phyloP scores from a whole-genome alignment of 2,329 filamentous ascomycete genomes.

The Phaeophleospora eucalypticola region DNA sequence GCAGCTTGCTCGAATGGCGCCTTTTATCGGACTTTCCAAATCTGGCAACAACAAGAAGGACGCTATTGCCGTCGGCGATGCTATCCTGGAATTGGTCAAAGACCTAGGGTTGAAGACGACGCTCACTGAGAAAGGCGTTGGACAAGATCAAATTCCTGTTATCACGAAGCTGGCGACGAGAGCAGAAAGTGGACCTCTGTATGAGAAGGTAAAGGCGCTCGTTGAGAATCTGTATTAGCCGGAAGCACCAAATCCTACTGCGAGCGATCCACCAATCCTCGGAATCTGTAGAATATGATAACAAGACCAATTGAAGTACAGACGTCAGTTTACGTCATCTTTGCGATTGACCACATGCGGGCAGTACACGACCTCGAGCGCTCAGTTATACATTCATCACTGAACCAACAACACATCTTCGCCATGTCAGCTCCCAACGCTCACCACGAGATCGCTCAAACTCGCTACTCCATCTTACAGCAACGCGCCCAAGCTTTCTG shows the following conservation, averaged over 20 bases:
- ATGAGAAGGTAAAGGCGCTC: constrained; percentile 41
- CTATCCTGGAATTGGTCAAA: constrained; percentile 42
- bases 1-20: constrained; percentile 44
- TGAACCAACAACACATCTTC: not conserved
- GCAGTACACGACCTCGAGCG: not conserved
- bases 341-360: not conserved
- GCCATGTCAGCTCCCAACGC: not conserved
- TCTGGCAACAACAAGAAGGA: constrained; percentile 42
- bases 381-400: not conserved
- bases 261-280: not conserved
- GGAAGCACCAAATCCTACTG: not conserved
- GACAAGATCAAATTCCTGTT: constrained; percentile 38
- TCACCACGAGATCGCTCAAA: not conserved
- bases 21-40: constrained; percentile 39
- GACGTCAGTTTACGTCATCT: not conserved
- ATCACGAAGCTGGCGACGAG: constrained; percentile 45
- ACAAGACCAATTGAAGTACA: too few species aligned
- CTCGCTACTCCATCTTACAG: not conserved
- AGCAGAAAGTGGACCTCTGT: constrained; percentile 40
- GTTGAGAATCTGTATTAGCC: constrained; percentile 42
- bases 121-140: constrained; percentile 45
- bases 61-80: constrained; percentile 43
- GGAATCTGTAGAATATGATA: not conserved
- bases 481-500: constrained; percentile 4
- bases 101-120: constrained; percentile 43